Percentiles rank a stretch among this genome's conserved stretches.
These are phyloP conservation scores for Candida boleticola DNA, from an alignment of 805 yeast genomes.

Conservation along the genomic window DNA sequence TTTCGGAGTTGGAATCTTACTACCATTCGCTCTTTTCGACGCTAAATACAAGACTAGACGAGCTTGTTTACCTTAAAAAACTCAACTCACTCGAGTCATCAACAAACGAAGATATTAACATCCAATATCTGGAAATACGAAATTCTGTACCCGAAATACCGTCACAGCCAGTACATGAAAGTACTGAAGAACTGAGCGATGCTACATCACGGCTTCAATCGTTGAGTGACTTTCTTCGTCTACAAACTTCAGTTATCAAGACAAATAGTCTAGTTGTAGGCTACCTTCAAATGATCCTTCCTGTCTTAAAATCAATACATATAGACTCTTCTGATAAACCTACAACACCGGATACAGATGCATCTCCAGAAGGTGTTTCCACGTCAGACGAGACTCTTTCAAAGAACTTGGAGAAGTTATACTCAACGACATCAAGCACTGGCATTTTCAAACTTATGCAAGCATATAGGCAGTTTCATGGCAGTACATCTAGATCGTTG, in stretches of 20 bases:
- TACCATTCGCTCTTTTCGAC: not conserved
- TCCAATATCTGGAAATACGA: conserved; percentile 13
- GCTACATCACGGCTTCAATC: no score
- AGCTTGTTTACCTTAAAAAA: conserved; percentile 28
- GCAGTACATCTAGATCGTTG: not conserved
- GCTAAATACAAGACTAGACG: not conserved
- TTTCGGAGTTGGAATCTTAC: not conserved
- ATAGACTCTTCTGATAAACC: conserved; percentile 20
- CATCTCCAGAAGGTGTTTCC: conserved; percentile 22
- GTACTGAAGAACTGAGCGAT: not conserved
- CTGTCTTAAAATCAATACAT: conserved; percentile 34
- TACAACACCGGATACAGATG: not conserved
- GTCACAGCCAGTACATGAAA: conserved; percentile 1
- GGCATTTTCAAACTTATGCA: not conserved
- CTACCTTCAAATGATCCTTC: conserved; percentile 26
- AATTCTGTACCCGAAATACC: not conserved
- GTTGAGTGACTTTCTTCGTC: conserved; percentile 16
- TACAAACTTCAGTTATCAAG: conserved; percentile 22
- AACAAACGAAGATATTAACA: conserved; percentile 14
- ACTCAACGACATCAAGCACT: conserved; percentile 2
- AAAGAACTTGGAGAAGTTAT: conserved; percentile 19
- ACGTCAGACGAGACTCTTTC: conserved; percentile 12
- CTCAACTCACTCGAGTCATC: conserved; percentile 17
- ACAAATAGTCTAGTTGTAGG: conserved; percentile 22
- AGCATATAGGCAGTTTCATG: not conserved